Base-by-base conservation (phyloP, 2,329 filamentous ascomycete genomes). In the Ramularia collo-cygni region DNA sequence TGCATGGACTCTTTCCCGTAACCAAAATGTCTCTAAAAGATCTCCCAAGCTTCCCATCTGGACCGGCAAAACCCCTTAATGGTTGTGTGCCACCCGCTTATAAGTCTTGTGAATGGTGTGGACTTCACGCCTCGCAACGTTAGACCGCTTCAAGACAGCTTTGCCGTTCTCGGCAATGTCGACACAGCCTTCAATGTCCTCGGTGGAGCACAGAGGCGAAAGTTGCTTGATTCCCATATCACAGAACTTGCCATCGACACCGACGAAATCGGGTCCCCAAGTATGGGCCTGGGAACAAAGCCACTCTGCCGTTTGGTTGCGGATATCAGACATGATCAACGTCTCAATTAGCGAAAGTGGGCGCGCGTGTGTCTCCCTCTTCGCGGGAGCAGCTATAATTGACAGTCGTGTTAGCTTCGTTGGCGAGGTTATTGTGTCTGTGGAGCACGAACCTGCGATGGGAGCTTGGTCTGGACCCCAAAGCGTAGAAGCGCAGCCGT, bases 131-230 rank as follows among this genome's bases (percentile, higher is more conserved):
- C 17, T 31, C 29, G 29, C 29, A 14, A 31, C 29, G 29, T 16
- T 31, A 16, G 29, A 31, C 14, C 29, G 29, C 29, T 31, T 31
- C 9, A 15, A 16, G 13, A 31, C 13, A 10, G 29, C 17, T 16
- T 15, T 31, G 14, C 14, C 29, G 14, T 14, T 15, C 14, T 14
- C 29, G 13, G 15, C 29, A 12, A 31, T 9, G n/a, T 30, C 28
- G 28, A 30, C 28, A 30, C 29, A 31, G 14, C 29, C 29, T 9
- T 31, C 29, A 16, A 31, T 16, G 7, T 31, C n/a, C 29, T 31
- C 17, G 14, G 17, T 16, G 4, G 29, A 31, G 29, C 29, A 31
- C 15, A 31, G 29, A 8, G 29, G 14, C 10, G 14, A 15, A 14
- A 31, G 29, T 10, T 14, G 9, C 29, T 31, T 31, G 29, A 14